These are phyloP conservation scores for Eurotiales sp. DNA, from an alignment of 2,329 filamentous ascomycete species.

Conservation along the genomic window DNA sequence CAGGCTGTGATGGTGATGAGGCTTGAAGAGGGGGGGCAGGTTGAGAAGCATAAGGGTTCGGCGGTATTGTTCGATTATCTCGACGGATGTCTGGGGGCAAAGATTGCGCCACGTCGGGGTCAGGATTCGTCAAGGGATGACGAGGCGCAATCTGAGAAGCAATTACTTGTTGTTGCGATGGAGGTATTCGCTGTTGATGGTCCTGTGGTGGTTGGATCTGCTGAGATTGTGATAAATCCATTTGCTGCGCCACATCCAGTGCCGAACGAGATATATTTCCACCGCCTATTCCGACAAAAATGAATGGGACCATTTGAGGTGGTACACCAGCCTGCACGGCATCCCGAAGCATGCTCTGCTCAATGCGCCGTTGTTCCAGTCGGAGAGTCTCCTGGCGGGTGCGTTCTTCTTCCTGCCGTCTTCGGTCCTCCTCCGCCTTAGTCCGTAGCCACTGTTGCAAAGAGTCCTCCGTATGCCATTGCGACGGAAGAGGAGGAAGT, in stretches of 20 bases:
- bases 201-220: conserved; percentile 21
- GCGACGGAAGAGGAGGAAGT: conserved; percentile 61
- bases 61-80: conserved; percentile 30
- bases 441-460: conserved; percentile 69
- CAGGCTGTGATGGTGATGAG: conserved; percentile 21
- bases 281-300: conserved; percentile 69
- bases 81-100: conserved; percentile 22
- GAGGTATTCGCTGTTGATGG: conserved; percentile 20
- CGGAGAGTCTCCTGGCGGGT: conserved; percentile 60
- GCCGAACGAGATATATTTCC: conserved; percentile 58
- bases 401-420: conserved; percentile 67
- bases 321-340: conserved; percentile 68
- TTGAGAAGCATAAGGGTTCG: conserved; percentile 30
- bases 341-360: conserved; percentile 68
- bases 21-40: conserved; percentile 16
- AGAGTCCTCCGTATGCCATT: conserved; percentile 67
- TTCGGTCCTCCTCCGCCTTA: conserved; percentile 66
- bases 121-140: conserved; percentile 19
- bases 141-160: conserved; percentile 20
- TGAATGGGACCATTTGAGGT: conserved; percentile 68
- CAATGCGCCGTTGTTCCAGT: conserved; percentile 68
- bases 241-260: conserved; percentile 65
- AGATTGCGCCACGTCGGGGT: conserved; percentile 18
- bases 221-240: conserved; percentile 41
- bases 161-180: conserved; percentile 24